Percentiles rank a stretch among this genome's conserved stretches.
Evolutionary conservation across 768 basidiomycete species (phyloP).

Genomic region (Phaffia australis): DNA sequence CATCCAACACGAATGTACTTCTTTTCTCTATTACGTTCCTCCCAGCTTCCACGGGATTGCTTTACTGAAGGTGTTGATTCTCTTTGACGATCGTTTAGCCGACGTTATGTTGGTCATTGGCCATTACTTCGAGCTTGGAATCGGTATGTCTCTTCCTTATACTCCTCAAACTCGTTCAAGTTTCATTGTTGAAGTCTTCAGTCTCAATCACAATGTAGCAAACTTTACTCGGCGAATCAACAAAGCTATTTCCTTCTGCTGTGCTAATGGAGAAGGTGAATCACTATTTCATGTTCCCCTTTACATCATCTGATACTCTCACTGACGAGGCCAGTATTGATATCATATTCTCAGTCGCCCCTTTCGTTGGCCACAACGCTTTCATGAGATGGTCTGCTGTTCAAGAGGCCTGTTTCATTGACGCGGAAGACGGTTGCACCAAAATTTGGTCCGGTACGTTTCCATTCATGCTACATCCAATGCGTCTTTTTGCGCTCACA

Average conservation of each 20-base stretch:
- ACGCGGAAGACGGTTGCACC: conserved; percentile 20
- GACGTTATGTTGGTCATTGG: conserved; percentile 84
- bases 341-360: conserved; percentile 27
- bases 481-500: no score
- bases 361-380: conserved; percentile 46
- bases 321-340: not conserved
- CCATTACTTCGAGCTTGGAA: conserved; percentile 61
- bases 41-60: not conserved
- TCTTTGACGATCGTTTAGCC: not conserved
- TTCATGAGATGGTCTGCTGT: conserved; percentile 82
- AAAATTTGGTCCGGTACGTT: conserved; percentile 27
- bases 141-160: not conserved
- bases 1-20: conserved; percentile 66
- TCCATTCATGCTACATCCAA: no score
- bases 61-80: not conserved
- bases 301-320: no score
- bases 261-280: conserved; percentile 34
- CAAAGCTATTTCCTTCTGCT: conserved; percentile 35
- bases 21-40: not conserved
- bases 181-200: conserved; percentile 1
- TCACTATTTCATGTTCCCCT: conserved; percentile 5
- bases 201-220: conserved; percentile 56
- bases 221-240: conserved; percentile 82
- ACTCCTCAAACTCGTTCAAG: no score
- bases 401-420: conserved; percentile 49